Percentiles rank a stretch among this genome's conserved stretches.
Evolutionary conservation across 2,329 filamentous ascomycete species (phyloP).

Genomic region (Eutypa lata): DNA sequence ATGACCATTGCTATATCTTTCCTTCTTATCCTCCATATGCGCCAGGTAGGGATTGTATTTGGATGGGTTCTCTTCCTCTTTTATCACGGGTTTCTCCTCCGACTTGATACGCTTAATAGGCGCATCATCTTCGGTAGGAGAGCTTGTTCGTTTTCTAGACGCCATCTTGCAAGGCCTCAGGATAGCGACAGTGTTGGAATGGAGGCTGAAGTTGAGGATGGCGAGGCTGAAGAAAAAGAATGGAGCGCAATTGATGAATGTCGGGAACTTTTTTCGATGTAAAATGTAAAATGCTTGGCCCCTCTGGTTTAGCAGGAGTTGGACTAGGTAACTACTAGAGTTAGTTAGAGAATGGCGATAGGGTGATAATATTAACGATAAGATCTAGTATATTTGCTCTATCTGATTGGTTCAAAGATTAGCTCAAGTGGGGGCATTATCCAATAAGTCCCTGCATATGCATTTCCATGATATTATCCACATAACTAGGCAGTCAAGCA

Average conservation of each 20-base stretch:
- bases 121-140: slow-evolving; percentile 16
- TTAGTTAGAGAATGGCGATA: neutral
- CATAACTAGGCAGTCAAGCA: neutral
- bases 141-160: slow-evolving; percentile 24
- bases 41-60: slow-evolving; percentile 83
- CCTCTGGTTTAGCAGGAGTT: too few species aligned
- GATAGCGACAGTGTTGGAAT: neutral
- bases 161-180: slow-evolving; percentile 6
- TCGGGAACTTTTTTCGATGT: neutral
- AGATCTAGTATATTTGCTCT: neutral
- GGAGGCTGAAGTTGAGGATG: neutral
- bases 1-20: slow-evolving; percentile 31
- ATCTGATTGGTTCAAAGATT: too few species aligned
- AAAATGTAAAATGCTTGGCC: neutral
- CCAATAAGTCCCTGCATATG: too few species aligned
- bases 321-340: too few species aligned
- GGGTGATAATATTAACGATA: neutral
- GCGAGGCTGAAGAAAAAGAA: neutral
- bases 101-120: slow-evolving; percentile 26
- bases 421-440: too few species aligned
- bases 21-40: slow-evolving; percentile 60
- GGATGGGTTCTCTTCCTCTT: slow-evolving; percentile 26
- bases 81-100: slow-evolving; percentile 11
- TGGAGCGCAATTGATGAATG: neutral
- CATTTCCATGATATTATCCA: neutral